Evolutionary conservation across 108 stramenopile species (phyloP).

Genomic region (Aurantiochytrium sp.): DNA sequence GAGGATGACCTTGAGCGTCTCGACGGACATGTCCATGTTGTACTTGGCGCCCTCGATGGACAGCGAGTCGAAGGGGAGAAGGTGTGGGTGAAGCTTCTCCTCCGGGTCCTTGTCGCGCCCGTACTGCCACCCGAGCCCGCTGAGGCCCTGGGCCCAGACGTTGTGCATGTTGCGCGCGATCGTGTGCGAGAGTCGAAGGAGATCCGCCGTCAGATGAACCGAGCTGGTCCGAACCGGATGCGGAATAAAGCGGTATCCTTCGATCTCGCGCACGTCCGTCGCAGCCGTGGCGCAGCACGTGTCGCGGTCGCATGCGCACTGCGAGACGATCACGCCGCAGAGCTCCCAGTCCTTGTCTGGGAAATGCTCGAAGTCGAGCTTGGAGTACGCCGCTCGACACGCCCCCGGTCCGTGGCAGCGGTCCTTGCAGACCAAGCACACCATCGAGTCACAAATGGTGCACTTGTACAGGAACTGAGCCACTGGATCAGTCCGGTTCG

Average conservation of each 20-base stretch:
- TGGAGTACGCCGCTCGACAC: neutral
- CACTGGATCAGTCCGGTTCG: neutral
- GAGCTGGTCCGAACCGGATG: neutral
- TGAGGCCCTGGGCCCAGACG: neutral
- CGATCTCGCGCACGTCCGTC: neutral
- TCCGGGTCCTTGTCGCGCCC: conserved; percentile 5
- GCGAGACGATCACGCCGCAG: neutral
- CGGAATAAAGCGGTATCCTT: neutral
- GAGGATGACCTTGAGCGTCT: conserved; percentile 1
- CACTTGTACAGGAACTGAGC: conserved; percentile 1
- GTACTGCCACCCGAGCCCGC: neutral
- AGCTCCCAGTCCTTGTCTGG: neutral
- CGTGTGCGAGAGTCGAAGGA: neutral
- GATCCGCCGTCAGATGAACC: neutral
- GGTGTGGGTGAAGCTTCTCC: neutral
- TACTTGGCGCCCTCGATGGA: conserved; percentile 1
- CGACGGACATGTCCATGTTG: conserved; percentile 25
- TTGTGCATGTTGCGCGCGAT: conserved; percentile 26
- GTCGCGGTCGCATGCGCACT: neutral
- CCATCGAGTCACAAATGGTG: neutral
- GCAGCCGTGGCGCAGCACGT: conserved; percentile 11
- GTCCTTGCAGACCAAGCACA: conserved; percentile 17
- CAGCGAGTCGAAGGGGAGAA: neutral
- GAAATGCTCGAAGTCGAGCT: neutral
- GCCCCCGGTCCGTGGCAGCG: neutral